Conservation (phyloP, 371 early-diverging fungal genomes). For the Rhizopus stolonifer region DNA sequence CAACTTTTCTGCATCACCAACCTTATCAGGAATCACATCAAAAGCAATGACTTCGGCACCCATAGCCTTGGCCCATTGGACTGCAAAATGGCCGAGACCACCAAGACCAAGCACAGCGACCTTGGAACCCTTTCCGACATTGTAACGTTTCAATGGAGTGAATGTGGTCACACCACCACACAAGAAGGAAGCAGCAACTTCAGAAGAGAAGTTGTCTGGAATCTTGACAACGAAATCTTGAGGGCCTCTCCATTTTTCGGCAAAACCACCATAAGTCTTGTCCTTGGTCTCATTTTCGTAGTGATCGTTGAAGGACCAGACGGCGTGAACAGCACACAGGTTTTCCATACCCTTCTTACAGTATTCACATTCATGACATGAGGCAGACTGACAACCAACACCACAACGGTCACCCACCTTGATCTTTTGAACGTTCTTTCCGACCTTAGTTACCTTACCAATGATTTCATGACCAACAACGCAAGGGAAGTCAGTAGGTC, state of each 20-base stretch:
- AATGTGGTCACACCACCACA: slow-evolving; percentile 47
- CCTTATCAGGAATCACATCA: slow-evolving; percentile 62
- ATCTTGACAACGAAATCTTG: slow-evolving; percentile 53
- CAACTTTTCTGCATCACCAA: slow-evolving; percentile 60
- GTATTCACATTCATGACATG: slow-evolving; percentile 38
- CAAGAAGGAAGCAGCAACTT: slow-evolving; percentile 54
- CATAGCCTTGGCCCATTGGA: slow-evolving; percentile 54
- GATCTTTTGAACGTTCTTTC: slow-evolving; percentile 44
- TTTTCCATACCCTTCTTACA: slow-evolving; percentile 35
- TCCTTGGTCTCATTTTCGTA: slow-evolving; percentile 53
- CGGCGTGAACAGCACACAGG: slow-evolving; percentile 43
- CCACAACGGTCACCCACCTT: slow-evolving; percentile 71
- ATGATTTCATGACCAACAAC: slow-evolving; percentile 71
- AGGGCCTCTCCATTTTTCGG: slow-evolving; percentile 58
- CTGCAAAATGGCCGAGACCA: slow-evolving; percentile 73
- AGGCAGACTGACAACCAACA: slow-evolving; percentile 60
- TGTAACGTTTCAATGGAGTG: slow-evolving; percentile 50
- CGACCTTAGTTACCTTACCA: slow-evolving; percentile 54
- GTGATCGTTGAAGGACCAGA: slow-evolving; percentile 65
- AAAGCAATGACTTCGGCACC: slow-evolving; percentile 72
- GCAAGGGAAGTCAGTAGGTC: slow-evolving; percentile 57
- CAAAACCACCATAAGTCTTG: slow-evolving; percentile 65
- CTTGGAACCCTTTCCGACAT: slow-evolving; percentile 45
- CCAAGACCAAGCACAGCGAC: slow-evolving; percentile 76
- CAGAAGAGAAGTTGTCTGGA: slow-evolving; percentile 49